Evolutionary conservation across 208 protist species (phyloP).

Genomic region (Wallacemonas collosoma): DNA sequence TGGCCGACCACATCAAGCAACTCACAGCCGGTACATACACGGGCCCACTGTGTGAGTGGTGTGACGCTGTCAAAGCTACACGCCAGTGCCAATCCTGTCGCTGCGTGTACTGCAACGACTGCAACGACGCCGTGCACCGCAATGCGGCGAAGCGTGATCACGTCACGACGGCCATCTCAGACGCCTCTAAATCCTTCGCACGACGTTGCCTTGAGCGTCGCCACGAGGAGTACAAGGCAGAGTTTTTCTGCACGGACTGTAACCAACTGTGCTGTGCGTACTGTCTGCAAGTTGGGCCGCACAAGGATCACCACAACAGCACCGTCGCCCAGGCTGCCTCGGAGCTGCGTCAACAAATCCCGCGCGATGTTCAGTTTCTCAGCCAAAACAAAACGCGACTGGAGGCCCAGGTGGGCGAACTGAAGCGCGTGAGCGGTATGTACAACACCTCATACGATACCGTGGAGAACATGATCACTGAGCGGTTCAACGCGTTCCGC

Average conservation of each 20-base stretch:
- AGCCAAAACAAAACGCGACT: conserved; percentile 46
- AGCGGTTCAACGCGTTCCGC: conserved; percentile 69
- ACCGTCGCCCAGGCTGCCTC: conserved; percentile 45
- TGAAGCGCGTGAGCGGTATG: conserved; percentile 56
- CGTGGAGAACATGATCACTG: conserved; percentile 67
- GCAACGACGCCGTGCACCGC: conserved; percentile 72
- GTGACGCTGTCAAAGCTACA: conserved; percentile 46
- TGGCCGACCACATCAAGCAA: conserved; percentile 49
- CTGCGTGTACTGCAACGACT: conserved; percentile 70
- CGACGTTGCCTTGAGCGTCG: conserved; percentile 48
- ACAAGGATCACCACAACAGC: conserved; percentile 64
- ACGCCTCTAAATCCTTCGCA: conserved; percentile 40
- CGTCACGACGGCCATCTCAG: conserved; percentile 33
- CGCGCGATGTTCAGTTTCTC: conserved; percentile 47
- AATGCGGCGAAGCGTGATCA: conserved; percentile 72
- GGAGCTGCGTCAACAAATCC: conserved; percentile 62
- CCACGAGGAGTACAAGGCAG: conserved; percentile 80
- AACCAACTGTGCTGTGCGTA: conserved; percentile 86
- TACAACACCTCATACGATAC: conserved; percentile 75
- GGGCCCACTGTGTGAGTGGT: conserved; percentile 77
- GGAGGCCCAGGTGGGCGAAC: conserved; percentile 62
- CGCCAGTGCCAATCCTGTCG: conserved; percentile 78
- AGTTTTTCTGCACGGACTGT: conserved; percentile 81
- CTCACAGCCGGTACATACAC: conserved; percentile 36
- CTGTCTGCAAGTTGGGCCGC: conserved; percentile 79